Conservation (phyloP, 176 grass and related monocot genomes). For the Rhynchospora tenuis region DNA sequence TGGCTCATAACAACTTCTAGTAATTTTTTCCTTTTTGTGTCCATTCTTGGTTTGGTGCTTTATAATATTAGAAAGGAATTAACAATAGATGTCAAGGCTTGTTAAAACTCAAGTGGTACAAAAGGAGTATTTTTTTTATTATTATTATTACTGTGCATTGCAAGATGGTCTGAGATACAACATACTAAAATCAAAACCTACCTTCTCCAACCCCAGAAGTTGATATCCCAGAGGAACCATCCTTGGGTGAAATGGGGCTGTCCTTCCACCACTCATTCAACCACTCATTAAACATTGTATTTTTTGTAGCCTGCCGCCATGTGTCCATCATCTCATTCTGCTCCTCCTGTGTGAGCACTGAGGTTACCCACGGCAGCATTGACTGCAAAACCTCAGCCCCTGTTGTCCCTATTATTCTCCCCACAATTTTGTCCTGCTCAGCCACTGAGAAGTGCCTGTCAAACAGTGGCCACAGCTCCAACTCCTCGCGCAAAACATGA, state of each 20-base stretch:
- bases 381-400: slow-evolving; percentile 97
- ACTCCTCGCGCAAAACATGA: slow-evolving; percentile 88
- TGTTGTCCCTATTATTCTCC: slow-evolving; percentile 95
- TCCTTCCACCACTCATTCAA: slow-evolving; percentile 99
- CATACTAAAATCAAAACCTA: slow-evolving; percentile 30
- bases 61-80: not conserved
- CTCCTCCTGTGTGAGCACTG: slow-evolving; percentile 81
- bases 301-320: slow-evolving; percentile 90
- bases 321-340: slow-evolving; percentile 96
- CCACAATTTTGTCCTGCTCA: slow-evolving; percentile 94
- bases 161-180: not conserved
- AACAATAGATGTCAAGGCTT: not conserved
- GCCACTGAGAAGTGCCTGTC: slow-evolving; percentile 95
- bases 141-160: not conserved
- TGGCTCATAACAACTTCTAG: not conserved
- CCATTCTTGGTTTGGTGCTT: not conserved
- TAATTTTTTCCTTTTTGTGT: not conserved
- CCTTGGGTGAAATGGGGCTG: slow-evolving; percentile 43
- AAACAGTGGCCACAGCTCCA: slow-evolving; percentile 97
- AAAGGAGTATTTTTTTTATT: not conserved
- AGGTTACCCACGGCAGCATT: slow-evolving; percentile 97
- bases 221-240: slow-evolving; percentile 36
- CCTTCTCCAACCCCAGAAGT: slow-evolving; percentile 36
- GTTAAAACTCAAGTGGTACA: not conserved
- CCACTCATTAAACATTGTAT: slow-evolving; percentile 99